Evolutionary conservation across 169 alveolate genomes (phyloP).

Genomic region (Eimeria acervulina): DNA sequence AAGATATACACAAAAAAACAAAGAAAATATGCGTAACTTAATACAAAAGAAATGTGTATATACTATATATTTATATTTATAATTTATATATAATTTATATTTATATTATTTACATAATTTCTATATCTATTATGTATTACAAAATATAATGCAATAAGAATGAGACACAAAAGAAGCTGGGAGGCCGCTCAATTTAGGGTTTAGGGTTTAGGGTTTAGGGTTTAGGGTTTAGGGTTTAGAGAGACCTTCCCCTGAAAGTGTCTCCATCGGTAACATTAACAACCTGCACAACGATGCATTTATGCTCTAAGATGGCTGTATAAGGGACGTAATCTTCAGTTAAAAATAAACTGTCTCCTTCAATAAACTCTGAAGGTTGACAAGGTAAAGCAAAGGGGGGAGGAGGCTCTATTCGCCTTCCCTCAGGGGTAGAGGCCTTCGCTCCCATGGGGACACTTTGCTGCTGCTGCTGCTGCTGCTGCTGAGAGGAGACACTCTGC

Average conservation of each 20-base stretch:
- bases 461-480: not conserved
- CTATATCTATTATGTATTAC: too few species aligned
- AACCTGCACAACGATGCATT: constrained; percentile 18
- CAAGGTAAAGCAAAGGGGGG: constrained; percentile 22
- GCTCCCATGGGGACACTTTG: not conserved
- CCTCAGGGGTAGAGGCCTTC: constrained; percentile 16
- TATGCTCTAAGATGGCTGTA: not conserved
- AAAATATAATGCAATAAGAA: too few species aligned
- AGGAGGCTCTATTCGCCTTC: constrained; percentile 5
- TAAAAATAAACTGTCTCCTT: not conserved
- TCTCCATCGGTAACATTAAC: constrained; percentile 28
- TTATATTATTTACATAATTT: too few species aligned
- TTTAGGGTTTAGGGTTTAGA: constrained; percentile 16
- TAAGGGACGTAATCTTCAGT: constrained; percentile 34
- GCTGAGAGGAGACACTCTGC: too few species aligned
- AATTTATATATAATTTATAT: too few species aligned
- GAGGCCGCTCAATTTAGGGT: not conserved
- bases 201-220: constrained; percentile 12
- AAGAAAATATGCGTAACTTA: not conserved
- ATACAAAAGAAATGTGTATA: too few species aligned
- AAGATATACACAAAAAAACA: not conserved
- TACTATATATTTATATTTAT: too few species aligned
- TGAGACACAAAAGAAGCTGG: not conserved
- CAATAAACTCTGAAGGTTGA: not conserved
- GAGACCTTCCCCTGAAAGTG: constrained; percentile 27